A percentile compares a stretch with the other conserved stretches of the same genome.
Conservation (phyloP, 164 flowering plant species). For the Macadamia integrifolia region DNA sequence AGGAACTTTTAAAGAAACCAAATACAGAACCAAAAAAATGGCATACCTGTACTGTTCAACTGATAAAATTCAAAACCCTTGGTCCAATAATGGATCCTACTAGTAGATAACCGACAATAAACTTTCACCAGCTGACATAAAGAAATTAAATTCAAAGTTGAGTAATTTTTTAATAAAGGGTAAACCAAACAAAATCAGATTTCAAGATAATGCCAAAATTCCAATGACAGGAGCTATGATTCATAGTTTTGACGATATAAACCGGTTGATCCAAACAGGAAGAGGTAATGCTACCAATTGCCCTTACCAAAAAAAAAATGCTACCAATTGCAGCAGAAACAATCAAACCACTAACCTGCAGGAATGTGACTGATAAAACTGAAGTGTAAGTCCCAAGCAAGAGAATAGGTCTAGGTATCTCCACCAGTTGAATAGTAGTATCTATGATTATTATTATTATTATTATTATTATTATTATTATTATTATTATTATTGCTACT, state of each 20-base stretch:
- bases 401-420: not conserved
- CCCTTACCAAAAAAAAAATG: not conserved
- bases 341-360: slow-evolving; percentile 80
- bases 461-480: no score
- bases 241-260: slow-evolving; percentile 21
- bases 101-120: slow-evolving; percentile 86
- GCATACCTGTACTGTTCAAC: slow-evolving; percentile 90
- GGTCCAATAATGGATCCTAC: slow-evolving; percentile 96
- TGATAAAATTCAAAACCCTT: slow-evolving; percentile 78
- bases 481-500: no score
- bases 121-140: slow-evolving; percentile 31
- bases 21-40: not conserved
- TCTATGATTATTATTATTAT: no score
- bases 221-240: not conserved
- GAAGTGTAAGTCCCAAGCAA: slow-evolving; percentile 3
- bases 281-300: slow-evolving; percentile 92
- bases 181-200: slow-evolving; percentile 3
- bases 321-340: slow-evolving; percentile 53
- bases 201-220: slow-evolving; percentile 2
- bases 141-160: not conserved
- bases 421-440: not conserved
- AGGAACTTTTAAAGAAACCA: no score
- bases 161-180: not conserved
- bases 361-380: slow-evolving; percentile 2
- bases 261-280: slow-evolving; percentile 30